These are phyloP conservation scores for Vaccinium vitisidaea DNA, from an alignment of 148 eudicot species.

Conservation along the genomic window DNA sequence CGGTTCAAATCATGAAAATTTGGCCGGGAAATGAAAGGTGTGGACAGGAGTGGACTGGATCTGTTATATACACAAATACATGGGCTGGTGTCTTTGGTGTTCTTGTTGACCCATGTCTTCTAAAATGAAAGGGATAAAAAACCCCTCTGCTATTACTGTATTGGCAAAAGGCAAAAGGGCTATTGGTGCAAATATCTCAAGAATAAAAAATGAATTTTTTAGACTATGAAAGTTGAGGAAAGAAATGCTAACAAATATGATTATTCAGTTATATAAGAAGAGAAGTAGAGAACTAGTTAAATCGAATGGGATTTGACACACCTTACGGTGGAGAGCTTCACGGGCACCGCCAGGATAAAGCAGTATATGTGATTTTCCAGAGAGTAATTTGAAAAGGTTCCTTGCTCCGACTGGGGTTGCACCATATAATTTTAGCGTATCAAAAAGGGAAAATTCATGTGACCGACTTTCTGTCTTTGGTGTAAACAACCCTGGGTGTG, in stretches of 20 bases:
- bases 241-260: background rate
- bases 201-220: background rate
- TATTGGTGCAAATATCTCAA: background rate
- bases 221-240: background rate
- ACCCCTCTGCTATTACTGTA: background rate
- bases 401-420: conserved; percentile 66
- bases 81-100: background rate
- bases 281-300: background rate
- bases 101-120: background rate
- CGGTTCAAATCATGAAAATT: too few relatives aligned
- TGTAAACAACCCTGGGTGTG: conserved; percentile 69
- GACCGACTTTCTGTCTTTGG: conserved; percentile 15
- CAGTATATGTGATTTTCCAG: conserved; percentile 62
- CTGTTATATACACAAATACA: background rate
- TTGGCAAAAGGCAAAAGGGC: background rate
- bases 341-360: conserved; percentile 98
- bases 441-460: conserved; percentile 42
- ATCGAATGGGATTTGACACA: conserved; percentile 17
- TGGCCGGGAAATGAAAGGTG: too few relatives aligned
- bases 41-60: too few relatives aligned
- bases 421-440: conserved; percentile 60
- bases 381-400: conserved; percentile 69
- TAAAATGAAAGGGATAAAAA: background rate
- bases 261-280: background rate
- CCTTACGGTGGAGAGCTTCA: conserved; percentile 93